phyloP scores from a whole-genome alignment of 2,329 filamentous ascomycete genomes.

The Akanthomyces muscarius region DNA sequence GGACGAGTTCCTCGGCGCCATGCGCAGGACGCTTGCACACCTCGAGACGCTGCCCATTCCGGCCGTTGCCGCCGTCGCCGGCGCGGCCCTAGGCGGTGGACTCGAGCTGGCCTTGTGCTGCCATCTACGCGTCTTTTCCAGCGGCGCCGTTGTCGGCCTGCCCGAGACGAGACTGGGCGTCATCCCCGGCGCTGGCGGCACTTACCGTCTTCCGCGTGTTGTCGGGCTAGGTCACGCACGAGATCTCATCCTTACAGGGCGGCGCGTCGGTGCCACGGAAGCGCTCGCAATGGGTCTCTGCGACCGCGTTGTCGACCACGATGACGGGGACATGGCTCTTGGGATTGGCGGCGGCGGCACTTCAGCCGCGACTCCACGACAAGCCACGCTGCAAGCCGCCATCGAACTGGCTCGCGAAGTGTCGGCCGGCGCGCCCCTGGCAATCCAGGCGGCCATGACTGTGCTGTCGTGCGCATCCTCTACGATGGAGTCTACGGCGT shows the following conservation, averaged over 20 bases:
- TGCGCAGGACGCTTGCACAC: conserved; percentile 70
- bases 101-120: conserved; percentile 89
- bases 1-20: conserved; percentile 66
- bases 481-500: conserved; percentile 78
- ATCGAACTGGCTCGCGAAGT: conserved; percentile 78
- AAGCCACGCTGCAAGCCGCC: conserved; percentile 68
- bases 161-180: conserved; percentile 92
- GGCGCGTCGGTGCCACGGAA: conserved; percentile 74
- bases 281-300: conserved; percentile 89
- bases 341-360: conserved; percentile 21
- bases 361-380: conserved; percentile 56
- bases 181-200: conserved; percentile 90
- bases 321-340: no score
- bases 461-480: conserved; percentile 71
- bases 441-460: conserved; percentile 71
- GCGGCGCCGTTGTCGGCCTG: conserved; percentile 71
- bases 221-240: conserved; percentile 76
- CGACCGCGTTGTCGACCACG: conserved; percentile 73
- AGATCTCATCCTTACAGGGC: conserved; percentile 84
- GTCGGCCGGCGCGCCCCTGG: conserved; percentile 83
- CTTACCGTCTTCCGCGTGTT: conserved; percentile 78
- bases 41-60: conserved; percentile 77
- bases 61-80: conserved; percentile 83
- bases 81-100: conserved; percentile 83
- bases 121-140: conserved; percentile 81